These are phyloP conservation scores for Exophiala calicioides DNA, from an alignment of 2,329 filamentous ascomycete species.

Conservation along the genomic window DNA sequence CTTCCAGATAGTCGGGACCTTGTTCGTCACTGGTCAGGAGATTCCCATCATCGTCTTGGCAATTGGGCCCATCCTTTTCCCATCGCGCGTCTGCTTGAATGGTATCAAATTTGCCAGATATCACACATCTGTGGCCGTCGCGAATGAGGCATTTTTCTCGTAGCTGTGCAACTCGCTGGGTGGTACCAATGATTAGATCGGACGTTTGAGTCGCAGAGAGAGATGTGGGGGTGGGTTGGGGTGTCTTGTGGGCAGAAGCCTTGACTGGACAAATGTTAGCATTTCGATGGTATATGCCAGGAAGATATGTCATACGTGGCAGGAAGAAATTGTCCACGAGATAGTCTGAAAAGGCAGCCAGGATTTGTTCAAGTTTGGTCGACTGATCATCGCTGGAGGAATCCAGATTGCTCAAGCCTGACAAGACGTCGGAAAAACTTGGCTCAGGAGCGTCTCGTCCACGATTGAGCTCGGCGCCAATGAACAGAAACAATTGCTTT, in stretches of 20 bases:
- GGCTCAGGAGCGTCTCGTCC: conserved; percentile 3
- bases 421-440: conserved; percentile 12
- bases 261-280: conserved; percentile 22
- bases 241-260: conserved; percentile 29
- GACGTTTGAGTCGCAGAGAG: conserved; percentile 11
- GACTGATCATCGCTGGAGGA: conserved; percentile 13
- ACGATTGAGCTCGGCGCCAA: conserved; percentile 17
- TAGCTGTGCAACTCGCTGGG: conserved; percentile 10
- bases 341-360: conserved; percentile 28
- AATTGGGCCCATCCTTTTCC: no score
- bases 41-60: conserved; percentile 29
- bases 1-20: conserved; percentile 30
- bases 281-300: no score
- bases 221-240: conserved; percentile 27
- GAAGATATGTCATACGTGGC: conserved; percentile 20
- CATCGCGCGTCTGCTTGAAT: conserved; percentile 13
- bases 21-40: conserved; percentile 19
- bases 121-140: conserved; percentile 21
- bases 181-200: conserved; percentile 5
- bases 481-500: conserved; percentile 25
- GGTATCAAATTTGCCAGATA: conserved; percentile 18
- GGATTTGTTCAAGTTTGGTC: conserved; percentile 1
- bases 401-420: conserved; percentile 21
- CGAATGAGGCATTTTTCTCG: conserved; percentile 17
- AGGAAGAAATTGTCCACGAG: conserved; percentile 30